Base-by-base conservation (phyloP, 192 early-diverging fungal genomes). In the Backusella morwellensis region DNA sequence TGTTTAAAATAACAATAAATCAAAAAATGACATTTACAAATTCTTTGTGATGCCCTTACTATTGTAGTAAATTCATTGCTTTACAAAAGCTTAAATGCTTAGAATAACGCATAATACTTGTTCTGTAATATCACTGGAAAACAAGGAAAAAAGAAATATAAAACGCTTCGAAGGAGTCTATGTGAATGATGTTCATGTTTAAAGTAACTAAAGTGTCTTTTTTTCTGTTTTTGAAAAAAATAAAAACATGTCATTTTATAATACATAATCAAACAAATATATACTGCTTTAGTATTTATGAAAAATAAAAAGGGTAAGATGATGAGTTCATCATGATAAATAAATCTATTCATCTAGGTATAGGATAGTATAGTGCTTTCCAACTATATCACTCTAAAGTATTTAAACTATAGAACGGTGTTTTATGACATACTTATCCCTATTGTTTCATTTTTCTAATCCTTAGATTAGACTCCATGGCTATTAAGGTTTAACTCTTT, bases 201-300 rank as follows among this genome's bases (percentile, higher is more conserved):
- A 63, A 63, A 63, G 56, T 63, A 29, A 63, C 56, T 63, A 63
- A 63, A 63, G 56, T 63, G 29, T 63, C 56, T 29, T 29, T 63
- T 54, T 29, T 63, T 63, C n/a, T 26, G 9, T 56, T 56, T 63
- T 63, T 26, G 9, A 14, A 29, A 63, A 63, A 63, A 63, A 63
- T 26, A 23, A 14, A 23, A 29, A 63, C 56, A 63, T 63, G 54
- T 59, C 54, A 59, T 59, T 59, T 59, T 59, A 59, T 59, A 59
- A 63, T 29, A 63, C 4, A 63, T 29, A 59, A 12, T 40, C 19
- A 54, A 29, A 12, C 7, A 59, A 59, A 59, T 59, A 26, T 1
- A 23, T 9, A 11, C 9, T 11, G 2, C 23, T 59, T 59, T 59
- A 59, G 56, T 23, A 23, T 63, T 26, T 29, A 63, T 29, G 26